These are phyloP conservation scores for Phytophthora kernoviae DNA, from an alignment of 352 stramenopile genomes.

Conservation along the genomic window DNA sequence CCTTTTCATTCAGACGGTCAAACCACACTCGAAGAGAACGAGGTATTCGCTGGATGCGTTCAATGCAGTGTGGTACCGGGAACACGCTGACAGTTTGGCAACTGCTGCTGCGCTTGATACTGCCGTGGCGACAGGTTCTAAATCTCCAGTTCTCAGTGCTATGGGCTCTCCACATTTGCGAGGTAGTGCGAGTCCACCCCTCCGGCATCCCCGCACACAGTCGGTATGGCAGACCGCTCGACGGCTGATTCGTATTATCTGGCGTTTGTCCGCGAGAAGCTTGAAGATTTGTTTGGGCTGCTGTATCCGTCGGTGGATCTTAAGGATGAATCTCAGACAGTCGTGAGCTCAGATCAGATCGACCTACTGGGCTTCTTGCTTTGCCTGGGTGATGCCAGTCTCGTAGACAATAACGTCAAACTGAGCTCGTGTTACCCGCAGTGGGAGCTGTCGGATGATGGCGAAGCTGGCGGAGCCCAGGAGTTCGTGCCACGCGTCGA, in stretches of 20 bases:
- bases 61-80: slow-evolving; percentile 82
- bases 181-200: slow-evolving; percentile 65
- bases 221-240: slow-evolving; percentile 80
- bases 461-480: slow-evolving; percentile 19
- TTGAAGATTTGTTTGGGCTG: slow-evolving; percentile 75
- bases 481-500: slow-evolving; percentile 39
- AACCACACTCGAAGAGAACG: slow-evolving; percentile 71
- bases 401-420: slow-evolving; percentile 59
- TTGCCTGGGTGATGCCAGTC: slow-evolving; percentile 49
- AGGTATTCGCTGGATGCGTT: slow-evolving; percentile 82
- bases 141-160: slow-evolving; percentile 33
- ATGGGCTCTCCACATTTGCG: slow-evolving; percentile 57
- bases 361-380: slow-evolving; percentile 80
- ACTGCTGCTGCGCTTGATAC: slow-evolving; percentile 38
- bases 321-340: slow-evolving; percentile 51
- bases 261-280: slow-evolving; percentile 78
- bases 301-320: slow-evolving; percentile 66
- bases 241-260: slow-evolving; percentile 83
- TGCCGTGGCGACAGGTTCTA: slow-evolving; percentile 19
- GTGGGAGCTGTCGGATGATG: slow-evolving; percentile 50
- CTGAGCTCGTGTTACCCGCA: slow-evolving; percentile 71
- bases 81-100: slow-evolving; percentile 59
- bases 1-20: slow-evolving; percentile 82
- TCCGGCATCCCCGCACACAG: slow-evolving; percentile 71
- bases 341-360: slow-evolving; percentile 66